A percentile compares a stretch with the other conserved stretches of the same genome.
Evolutionary conservation across 306 rosid genomes (phyloP).

Genomic region (Nissolia schottii): DNA sequence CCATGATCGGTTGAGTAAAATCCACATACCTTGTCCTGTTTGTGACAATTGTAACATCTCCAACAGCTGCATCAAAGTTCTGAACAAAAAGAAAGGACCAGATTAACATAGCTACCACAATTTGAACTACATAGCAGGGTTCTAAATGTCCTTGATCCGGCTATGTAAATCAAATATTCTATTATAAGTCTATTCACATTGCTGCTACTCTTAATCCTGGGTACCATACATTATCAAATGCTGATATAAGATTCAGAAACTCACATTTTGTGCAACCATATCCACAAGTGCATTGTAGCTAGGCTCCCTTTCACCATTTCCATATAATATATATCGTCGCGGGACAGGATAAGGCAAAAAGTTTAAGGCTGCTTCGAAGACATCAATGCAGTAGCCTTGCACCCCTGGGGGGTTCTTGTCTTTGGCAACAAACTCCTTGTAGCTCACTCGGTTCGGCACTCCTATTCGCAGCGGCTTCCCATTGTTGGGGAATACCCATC

Average conservation of each 20-base stretch:
- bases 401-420: constrained; percentile 60
- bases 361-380: constrained; percentile 79
- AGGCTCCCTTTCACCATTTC: constrained; percentile 66
- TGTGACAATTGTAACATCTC: constrained; percentile 77
- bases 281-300: constrained; percentile 40
- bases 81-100: constrained; percentile 32
- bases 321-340: constrained; percentile 49
- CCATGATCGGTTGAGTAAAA: constrained; percentile 81
- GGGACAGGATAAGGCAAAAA: constrained; percentile 85
- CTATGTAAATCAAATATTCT: not conserved
- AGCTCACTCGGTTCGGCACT: constrained; percentile 69
- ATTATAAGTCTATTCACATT: not conserved
- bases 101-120: constrained; percentile 11
- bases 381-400: constrained; percentile 72
- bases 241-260: constrained; percentile 25
- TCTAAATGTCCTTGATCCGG: not conserved
- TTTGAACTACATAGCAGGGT: not conserved
- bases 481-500: constrained; percentile 93
- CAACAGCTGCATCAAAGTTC: constrained; percentile 80
- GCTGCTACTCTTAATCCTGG: not conserved
- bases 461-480: constrained; percentile 78
- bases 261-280: constrained; percentile 67
- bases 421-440: constrained; percentile 56
- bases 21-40: constrained; percentile 77
- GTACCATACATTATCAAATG: not conserved